A percentile compares a stretch with the other conserved stretches of the same genome.
Conservation (phyloP, 164 flowering plant genomes). For the Chimonanthus praecox region DNA sequence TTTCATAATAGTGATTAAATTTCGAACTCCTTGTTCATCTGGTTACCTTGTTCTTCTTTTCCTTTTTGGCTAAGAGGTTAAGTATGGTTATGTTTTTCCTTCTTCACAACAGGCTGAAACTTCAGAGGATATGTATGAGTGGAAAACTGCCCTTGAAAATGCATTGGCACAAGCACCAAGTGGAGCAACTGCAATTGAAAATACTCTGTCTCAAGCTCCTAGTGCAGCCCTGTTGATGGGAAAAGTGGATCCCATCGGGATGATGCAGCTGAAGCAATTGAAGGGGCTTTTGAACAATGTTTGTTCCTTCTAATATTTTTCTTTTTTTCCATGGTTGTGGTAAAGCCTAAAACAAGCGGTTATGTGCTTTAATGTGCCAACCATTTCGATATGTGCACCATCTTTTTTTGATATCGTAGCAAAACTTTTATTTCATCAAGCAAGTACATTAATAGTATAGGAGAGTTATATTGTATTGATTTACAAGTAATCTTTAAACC, state of each 20-base stretch:
- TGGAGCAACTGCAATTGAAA: neutral
- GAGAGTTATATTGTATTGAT: too few species aligned
- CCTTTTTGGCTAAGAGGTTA: too few species aligned
- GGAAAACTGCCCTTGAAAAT: constrained; percentile 88
- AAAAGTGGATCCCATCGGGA: constrained; percentile 66
- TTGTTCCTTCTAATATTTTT: constrained; percentile 22
- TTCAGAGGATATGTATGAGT: constrained; percentile 74
- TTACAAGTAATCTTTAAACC: neutral
- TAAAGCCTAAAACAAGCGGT: neutral
- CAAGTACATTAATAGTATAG: neutral
- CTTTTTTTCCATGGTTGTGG: neutral
- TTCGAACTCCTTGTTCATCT: neutral
- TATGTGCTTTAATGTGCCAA: neutral
- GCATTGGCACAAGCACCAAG: constrained; percentile 77
- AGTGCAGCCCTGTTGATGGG: constrained; percentile 54
- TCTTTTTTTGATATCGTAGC: too few species aligned
- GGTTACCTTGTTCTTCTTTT: constrained; percentile 1
- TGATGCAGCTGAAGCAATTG: constrained; percentile 51
- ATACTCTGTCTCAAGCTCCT: constrained; percentile 1
- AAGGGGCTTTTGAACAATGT: constrained; percentile 59
- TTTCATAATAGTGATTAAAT: neutral
- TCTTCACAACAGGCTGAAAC: constrained; percentile 73
- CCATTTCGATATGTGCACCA: too few species aligned
- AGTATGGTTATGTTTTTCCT: neutral
- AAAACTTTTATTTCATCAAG: neutral